Percentiles rank a stretch among this genome's conserved stretches.
These are phyloP conservation scores for Tylopilus plumbeoviolaceoides DNA, from an alignment of 768 basidiomycete species.

Conservation along the genomic window DNA sequence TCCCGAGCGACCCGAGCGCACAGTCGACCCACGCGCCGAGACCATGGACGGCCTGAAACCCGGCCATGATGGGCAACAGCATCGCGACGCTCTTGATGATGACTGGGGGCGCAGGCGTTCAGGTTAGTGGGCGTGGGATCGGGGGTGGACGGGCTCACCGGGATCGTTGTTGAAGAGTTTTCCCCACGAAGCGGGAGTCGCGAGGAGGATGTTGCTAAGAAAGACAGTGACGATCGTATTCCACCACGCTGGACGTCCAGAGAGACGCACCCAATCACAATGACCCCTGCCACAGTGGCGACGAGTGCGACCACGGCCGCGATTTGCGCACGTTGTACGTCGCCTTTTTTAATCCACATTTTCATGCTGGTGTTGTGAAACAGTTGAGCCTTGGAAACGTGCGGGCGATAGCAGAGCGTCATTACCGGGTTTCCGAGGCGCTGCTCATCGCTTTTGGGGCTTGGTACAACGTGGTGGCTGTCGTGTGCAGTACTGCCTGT, in stretches of 20 bases:
- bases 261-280: constrained; percentile 9
- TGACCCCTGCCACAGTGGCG: constrained; percentile 11
- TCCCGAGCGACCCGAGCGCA: constrained; percentile 19
- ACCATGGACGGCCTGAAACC: constrained; percentile 22
- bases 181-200: constrained; percentile 49
- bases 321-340: constrained; percentile 17
- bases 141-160: constrained; percentile 17
- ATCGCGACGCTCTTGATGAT: constrained; percentile 41
- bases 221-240: not conserved
- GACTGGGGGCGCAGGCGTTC: constrained; percentile 30
- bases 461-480: constrained; percentile 22
- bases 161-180: constrained; percentile 58
- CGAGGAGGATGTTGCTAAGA: constrained; percentile 38
- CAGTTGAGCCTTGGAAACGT: not conserved
- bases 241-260: not conserved
- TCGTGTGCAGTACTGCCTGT: constrained; percentile 24
- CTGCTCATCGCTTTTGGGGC: constrained; percentile 18
- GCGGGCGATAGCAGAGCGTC: not conserved
- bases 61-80: constrained; percentile 44
- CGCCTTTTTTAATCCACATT: constrained; percentile 20
- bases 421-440: constrained; percentile 26
- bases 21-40: constrained; percentile 19
- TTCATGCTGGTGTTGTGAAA: constrained; percentile 11
- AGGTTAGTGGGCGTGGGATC: not conserved
- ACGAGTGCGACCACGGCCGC: constrained; percentile 16